Base-by-base conservation (phyloP, 2,329 filamentous ascomycete species). In the Phaeosphaeriaceae sp. region DNA sequence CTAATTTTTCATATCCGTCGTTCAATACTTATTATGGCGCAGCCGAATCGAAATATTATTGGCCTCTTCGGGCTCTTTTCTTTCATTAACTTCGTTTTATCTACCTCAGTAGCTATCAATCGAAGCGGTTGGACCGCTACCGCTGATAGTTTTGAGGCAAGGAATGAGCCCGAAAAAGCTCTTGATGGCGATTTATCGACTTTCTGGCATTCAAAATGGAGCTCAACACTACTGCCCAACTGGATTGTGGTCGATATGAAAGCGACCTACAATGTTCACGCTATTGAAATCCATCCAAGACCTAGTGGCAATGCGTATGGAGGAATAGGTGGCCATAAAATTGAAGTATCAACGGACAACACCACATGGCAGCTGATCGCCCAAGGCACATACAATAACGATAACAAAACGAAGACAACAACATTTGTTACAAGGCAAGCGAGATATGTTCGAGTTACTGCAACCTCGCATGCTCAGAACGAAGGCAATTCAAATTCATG, bases 151-250 rank as follows among this genome's bases (percentile, higher is more conserved):
- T 61, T 54, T 29, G 48, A 67, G 13, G 29, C 42, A 16, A 60
- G 58, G 13, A 60, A 61, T 17, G 60, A 57, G 21, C 52, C 63
- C 6, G 15, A 47, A 8, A 70, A 68, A 20, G 67, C 63, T 7
- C 55, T 74, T 15, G 71, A 74, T 58, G 64, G 60, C 35, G 62
- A 68, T 32, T 42, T 61, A 15, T 49, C 48, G 20, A 67, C 65
- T 9, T 61, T 72, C 41, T 74, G 72, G 70, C 70, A 74, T 43
- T 67, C 70, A 1, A 50, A 57, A 45, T 73, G 60, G n/a, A 50
- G 41, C 12, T 54, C 59, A 6, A 42, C 48, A 9, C 48, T 50
- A 5, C 52, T 73, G 7, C 71, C 71, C 3, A 64, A 74, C 48
- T 60, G 45, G 40, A 61, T 72, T 28, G 56, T 59, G 4, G 63